Percentiles rank a stretch among this genome's conserved stretches.
Conservation (phyloP, 257 asterid species). For the Nicotiana noctiflora region DNA sequence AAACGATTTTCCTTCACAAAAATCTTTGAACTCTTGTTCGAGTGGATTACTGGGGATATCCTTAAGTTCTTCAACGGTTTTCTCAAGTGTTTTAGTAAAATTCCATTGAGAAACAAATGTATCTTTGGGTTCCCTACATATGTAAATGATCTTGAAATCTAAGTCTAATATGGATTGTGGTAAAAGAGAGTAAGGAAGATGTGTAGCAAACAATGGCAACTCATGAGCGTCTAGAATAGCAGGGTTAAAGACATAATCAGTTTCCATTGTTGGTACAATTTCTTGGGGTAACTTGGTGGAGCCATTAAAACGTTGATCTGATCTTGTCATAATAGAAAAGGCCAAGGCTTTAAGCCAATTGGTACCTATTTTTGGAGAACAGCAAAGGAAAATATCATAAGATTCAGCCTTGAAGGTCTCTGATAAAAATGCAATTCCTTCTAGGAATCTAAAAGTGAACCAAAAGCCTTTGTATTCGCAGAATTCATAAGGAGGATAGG, state of each 20-base stretch:
- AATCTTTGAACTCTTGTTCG: neutral
- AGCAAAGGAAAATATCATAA: neutral
- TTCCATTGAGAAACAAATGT: neutral
- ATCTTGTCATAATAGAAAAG: neutral
- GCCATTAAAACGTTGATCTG: neutral
- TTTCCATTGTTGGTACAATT: neutral
- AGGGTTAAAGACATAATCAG: neutral
- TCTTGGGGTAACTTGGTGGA: neutral
- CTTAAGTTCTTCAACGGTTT: neutral
- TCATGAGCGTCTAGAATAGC: neutral
- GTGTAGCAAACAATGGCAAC: neutral
- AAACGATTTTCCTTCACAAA: neutral
- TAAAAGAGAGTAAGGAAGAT: neutral
- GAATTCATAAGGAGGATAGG: accelerated
- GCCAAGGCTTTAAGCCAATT: neutral
- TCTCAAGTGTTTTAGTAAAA: neutral
- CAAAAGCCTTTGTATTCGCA: neutral
- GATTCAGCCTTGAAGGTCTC: neutral
- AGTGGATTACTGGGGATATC: neutral
- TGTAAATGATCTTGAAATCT: neutral
- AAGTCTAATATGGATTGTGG: neutral
- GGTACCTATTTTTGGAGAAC: neutral
- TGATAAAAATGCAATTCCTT: neutral
- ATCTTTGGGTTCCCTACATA: neutral
- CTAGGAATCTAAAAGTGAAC: neutral